phyloP scores from a whole-genome alignment of 345 rosid genomes.

The Rhodomyrtus tomentosa region DNA sequence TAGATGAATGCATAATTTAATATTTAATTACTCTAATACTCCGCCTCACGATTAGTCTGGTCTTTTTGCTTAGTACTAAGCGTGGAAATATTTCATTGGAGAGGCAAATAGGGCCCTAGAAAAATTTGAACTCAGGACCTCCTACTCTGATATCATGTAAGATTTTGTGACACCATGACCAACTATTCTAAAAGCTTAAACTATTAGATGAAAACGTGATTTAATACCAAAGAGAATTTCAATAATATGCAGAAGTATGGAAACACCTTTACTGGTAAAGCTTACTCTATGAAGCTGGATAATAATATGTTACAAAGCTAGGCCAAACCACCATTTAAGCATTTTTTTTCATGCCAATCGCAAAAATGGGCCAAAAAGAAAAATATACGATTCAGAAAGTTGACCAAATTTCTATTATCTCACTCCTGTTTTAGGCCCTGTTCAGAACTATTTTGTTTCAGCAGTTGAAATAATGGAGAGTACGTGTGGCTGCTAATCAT shows the following conservation, averaged over 20 bases:
- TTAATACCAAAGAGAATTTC: background rate
- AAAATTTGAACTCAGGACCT: no score
- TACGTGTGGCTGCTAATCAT: constrained; percentile 39
- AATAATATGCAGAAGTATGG: background rate
- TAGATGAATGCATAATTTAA: no score
- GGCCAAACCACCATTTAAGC: background rate
- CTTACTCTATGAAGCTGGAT: background rate
- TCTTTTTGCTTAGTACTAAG: no score
- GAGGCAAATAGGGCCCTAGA: no score
- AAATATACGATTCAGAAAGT: background rate
- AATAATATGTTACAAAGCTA: background rate
- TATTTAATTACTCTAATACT: no score
- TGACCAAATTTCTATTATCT: background rate
- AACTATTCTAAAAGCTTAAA: no score
- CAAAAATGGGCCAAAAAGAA: background rate
- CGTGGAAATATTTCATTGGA: no score
- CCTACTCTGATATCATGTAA: no score
- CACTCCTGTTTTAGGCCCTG: constrained; percentile 14
- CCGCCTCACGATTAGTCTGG: no score
- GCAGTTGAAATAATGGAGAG: constrained; percentile 29
- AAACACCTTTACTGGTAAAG: background rate
- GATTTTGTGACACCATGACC: no score
- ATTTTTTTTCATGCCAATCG: background rate
- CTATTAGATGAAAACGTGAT: no score
- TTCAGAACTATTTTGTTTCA: constrained; percentile 9